These are phyloP conservation scores for Saxophila tyrrhenica DNA, from an alignment of 495 filamentous ascomycete species.

Conservation along the genomic window DNA sequence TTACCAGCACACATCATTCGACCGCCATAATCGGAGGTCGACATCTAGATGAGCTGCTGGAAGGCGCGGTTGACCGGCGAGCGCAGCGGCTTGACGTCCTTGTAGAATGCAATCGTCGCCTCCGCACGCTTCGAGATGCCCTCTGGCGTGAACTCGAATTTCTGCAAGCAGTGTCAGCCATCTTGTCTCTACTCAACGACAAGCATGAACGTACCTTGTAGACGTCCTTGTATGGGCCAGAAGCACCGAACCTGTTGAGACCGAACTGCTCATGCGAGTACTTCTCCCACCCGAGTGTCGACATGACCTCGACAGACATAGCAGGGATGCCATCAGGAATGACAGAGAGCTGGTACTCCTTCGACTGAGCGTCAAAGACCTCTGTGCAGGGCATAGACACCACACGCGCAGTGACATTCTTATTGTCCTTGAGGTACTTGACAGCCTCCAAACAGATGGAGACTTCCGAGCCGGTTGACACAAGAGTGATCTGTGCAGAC, in stretches of 20 bases:
- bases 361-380: conserved; percentile 87
- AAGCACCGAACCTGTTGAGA: conserved; percentile 95
- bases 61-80: conserved; percentile 94
- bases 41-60: conserved; percentile 61
- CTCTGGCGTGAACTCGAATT: conserved; percentile 98
- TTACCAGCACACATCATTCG: neutral
- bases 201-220: conserved; percentile 58
- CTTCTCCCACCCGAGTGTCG: conserved; percentile 90
- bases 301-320: conserved; percentile 88
- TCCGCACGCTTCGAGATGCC: conserved; percentile 89
- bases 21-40: neutral
- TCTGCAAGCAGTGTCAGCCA: conserved; percentile 42
- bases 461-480: conserved; percentile 94
- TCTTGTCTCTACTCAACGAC: neutral
- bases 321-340: conserved; percentile 91
- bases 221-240: conserved; percentile 92
- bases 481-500: conserved; percentile 75
- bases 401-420: conserved; percentile 78
- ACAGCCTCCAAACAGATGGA: conserved; percentile 84
- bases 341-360: conserved; percentile 84
- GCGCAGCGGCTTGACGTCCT: conserved; percentile 74
- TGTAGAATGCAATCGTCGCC: conserved; percentile 91
- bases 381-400: conserved; percentile 96
- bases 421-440: conserved; percentile 79
- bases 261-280: conserved; percentile 99